Base-by-base conservation (phyloP, 805 yeast genomes). In the Yarrowia deformans region DNA sequence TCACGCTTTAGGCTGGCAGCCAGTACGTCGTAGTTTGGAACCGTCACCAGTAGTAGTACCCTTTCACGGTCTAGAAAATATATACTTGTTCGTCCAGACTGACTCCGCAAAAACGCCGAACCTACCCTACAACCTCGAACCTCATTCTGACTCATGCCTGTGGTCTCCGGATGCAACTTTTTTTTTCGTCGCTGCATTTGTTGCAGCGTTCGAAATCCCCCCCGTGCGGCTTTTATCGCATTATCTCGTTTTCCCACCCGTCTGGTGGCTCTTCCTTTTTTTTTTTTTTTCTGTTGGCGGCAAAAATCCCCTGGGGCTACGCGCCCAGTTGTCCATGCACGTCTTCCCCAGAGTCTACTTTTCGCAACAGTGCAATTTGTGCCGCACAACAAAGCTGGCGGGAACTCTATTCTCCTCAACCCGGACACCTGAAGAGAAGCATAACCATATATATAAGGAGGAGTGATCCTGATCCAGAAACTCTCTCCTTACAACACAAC, bases 301-400 rank as follows among this genome's bases (percentile, higher is more conserved):
- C 19, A 58, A 42, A 58, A 58, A 58, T 40, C 12, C 49, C 64
- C 50, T 13, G 9, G 9, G 32, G 40, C 9, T 23, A 55, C 40
- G 6, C 58, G 58, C 37, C 14, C 29, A 23, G 29, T 23, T 9
- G 23, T 18, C 19, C 23, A 43, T 10, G 23, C 43, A 50, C 64
- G 43, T 12, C 42, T 60, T 60, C 66, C 66, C 66, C 66, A 45
- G 66, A 60, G 42, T 45, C 50, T 43, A 58, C 23, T n/a, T 23
- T n/a, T 18, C 18, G 29, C 29, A 16, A 13, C 6, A 40, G 14
- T 60, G 66, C 66, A 60, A 60, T 60, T 60, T 45, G 66, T 60
- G 66, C 66, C 66, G 66, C 66, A 60, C 66, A 45, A 34, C 42
- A 43, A 34, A 43, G 52, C 52, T 60, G 66, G 66, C 66, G 52